Evolutionary conservation across 2,329 filamentous ascomycete genomes (phyloP).

Genomic region (Fusarium goolgardi): DNA sequence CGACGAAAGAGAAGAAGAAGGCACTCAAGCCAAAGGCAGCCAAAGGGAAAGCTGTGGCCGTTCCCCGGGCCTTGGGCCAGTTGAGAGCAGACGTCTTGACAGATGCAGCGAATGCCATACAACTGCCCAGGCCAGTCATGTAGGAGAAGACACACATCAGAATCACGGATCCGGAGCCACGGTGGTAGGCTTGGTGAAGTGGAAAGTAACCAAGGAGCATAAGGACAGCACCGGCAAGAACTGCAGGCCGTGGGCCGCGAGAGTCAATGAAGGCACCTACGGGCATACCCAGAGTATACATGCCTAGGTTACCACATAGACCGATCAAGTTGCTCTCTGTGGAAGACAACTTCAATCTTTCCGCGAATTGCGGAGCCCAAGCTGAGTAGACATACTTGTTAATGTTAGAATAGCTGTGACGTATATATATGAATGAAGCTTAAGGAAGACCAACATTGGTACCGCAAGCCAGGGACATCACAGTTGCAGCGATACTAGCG

Average conservation of each 20-base stretch:
- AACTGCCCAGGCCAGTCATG: constrained; percentile 88
- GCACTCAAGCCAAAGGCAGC: constrained; percentile 95
- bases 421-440: neutral
- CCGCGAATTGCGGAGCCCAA: constrained; percentile 96
- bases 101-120: constrained; percentile 87
- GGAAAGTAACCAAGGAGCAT: constrained; percentile 87
- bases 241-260: constrained; percentile 81
- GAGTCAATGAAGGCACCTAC: constrained; percentile 88
- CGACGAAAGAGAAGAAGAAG: constrained; percentile 91
- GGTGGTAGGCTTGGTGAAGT: constrained; percentile 81
- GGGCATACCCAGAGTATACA: constrained; percentile 92
- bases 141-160: constrained; percentile 85
- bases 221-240: constrained; percentile 77
- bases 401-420: constrained; percentile 19
- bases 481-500: constrained; percentile 85
- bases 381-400: constrained; percentile 94
- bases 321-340: constrained; percentile 94
- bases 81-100: constrained; percentile 91
- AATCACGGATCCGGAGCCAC: constrained; percentile 68
- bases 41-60: constrained; percentile 91
- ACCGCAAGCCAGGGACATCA: constrained; percentile 88
- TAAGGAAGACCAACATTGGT: constrained; percentile 76
- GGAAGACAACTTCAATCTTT: constrained; percentile 86
- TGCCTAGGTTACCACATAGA: constrained; percentile 86
- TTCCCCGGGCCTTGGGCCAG: constrained; percentile 90